Conservation (phyloP, 495 filamentous ascomycete genomes). For the Trichoderma reesei region DNA sequence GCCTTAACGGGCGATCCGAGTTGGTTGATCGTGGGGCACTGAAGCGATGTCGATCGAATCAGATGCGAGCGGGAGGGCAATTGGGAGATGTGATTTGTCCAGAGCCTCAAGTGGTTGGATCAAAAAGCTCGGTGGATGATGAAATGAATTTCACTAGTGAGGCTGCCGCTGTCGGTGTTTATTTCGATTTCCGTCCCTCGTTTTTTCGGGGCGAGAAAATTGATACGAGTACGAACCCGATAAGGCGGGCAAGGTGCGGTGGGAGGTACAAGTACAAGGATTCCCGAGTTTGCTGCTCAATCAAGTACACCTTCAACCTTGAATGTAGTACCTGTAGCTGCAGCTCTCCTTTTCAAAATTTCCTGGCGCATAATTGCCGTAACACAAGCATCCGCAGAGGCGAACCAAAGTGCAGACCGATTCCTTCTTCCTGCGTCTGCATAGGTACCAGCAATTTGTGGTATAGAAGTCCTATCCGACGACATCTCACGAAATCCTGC, state of each 20-base stretch:
- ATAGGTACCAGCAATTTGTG: too few species aligned
- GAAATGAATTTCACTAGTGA: neutral
- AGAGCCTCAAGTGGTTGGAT: neutral
- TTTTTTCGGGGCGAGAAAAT: neutral
- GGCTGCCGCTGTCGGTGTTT: neutral
- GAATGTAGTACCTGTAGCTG: too few species aligned
- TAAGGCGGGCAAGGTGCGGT: neutral
- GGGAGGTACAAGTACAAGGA: neutral
- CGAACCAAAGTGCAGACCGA: too few species aligned
- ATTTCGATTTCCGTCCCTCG: neutral
- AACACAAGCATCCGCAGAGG: too few species aligned
- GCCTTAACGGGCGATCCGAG: neutral
- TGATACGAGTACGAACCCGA: slow-evolving; percentile 5
- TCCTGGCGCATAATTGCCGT: too few species aligned
- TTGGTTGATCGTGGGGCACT: neutral
- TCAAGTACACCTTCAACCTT: too few species aligned
- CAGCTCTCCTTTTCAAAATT: too few species aligned
- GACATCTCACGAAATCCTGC: too few species aligned
- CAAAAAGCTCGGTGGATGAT: neutral
- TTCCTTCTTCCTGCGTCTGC: too few species aligned
- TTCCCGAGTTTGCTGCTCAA: too few species aligned
- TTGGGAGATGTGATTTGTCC: neutral
- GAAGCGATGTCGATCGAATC: neutral
- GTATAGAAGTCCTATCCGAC: too few species aligned
- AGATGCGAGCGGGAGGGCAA: neutral